Evolutionary conservation across 2,329 filamentous ascomycete species (phyloP), one percentile per base, ranked within the genome.

Genomic region (Whalleya microplaca): DNA sequence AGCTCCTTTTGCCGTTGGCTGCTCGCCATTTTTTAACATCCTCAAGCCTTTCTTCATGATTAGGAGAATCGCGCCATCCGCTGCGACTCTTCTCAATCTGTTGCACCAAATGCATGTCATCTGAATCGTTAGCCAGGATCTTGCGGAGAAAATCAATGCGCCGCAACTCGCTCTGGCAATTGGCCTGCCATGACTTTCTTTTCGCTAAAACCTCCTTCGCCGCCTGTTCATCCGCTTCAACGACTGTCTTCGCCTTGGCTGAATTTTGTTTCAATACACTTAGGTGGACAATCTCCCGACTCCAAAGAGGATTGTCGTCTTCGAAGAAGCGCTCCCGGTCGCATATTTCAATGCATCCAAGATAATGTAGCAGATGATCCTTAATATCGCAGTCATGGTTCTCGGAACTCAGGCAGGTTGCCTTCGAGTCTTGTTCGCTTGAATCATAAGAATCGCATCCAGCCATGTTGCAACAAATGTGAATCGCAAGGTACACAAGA

Each of bases 341-440:
- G 4, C 23, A 21, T 14, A 66, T 61, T 21, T 59, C 46, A 23
- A 69, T 58, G 20, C 67, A 69, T 27, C 67, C 67, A 21, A 65
- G 27, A 23, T 63, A 68, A 45, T 69, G 67, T 3, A 64, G 40
- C 21, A 69, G 18, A n/a, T 62, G 64, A 19, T 69, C 59, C 14
- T 37, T 64, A 5, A 69, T 68, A 7, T 60, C 19, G 3, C 46
- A n/a, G 1, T 48, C 45, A 27, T 68, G 66, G 1, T 56, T 21
- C 3, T 67, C 57, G 2, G 46, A 23, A 19, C 55, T 66, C 7
- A 65, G 52, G 27, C 65, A 68, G 0, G 57, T 59, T 43, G 21
- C 6, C 1, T 41, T 45, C 3, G 27, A 18, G 6, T 14, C 9
- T 12, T 3, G 8, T 12, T 37, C 32, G 14, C 9, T 12, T 37